Percentiles rank a stretch among this genome's conserved stretches.
Evolutionary conservation across 2,329 filamentous ascomycete species (phyloP).

Genomic region (Neofusicoccum kwambonambiense): DNA sequence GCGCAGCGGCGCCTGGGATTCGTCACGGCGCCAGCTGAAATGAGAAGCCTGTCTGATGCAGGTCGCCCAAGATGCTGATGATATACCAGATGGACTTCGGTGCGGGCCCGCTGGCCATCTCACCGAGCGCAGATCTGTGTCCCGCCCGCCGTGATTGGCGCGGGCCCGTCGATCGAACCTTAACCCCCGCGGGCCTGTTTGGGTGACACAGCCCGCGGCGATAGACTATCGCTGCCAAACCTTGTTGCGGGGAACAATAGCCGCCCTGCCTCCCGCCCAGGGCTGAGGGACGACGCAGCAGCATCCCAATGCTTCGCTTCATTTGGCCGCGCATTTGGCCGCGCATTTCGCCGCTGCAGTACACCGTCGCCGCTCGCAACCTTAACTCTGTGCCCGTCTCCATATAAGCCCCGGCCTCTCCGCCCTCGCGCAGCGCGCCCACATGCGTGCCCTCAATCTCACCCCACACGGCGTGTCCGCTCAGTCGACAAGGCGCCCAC

Average conservation of each 20-base stretch:
- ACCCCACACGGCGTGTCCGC: neutral
- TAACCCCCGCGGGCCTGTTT: neutral
- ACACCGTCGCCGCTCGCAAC: neutral
- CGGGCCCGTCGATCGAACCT: neutral
- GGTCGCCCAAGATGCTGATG: neutral
- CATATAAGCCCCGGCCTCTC: neutral
- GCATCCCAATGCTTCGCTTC: too few relatives aligned
- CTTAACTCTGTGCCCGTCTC: neutral
- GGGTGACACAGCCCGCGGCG: neutral
- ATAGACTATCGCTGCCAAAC: neutral
- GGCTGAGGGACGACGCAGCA: neutral
- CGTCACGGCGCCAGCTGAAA: neutral
- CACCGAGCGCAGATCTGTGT: neutral
- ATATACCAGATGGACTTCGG: neutral
- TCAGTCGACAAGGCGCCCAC: neutral
- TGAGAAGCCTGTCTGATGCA: neutral
- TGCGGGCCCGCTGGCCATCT: neutral
- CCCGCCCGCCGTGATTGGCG: neutral
- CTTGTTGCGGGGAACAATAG: neutral
- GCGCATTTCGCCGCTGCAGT: neutral
- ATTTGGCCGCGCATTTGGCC: neutral
- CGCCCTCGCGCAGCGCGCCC: neutral
- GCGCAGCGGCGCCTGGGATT: too few relatives aligned
- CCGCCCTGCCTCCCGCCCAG: neutral
- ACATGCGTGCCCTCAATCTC: too few relatives aligned